phyloP scores from a whole-genome alignment of 2,329 filamentous ascomycete species.

The Xylariaceae sp. region DNA sequence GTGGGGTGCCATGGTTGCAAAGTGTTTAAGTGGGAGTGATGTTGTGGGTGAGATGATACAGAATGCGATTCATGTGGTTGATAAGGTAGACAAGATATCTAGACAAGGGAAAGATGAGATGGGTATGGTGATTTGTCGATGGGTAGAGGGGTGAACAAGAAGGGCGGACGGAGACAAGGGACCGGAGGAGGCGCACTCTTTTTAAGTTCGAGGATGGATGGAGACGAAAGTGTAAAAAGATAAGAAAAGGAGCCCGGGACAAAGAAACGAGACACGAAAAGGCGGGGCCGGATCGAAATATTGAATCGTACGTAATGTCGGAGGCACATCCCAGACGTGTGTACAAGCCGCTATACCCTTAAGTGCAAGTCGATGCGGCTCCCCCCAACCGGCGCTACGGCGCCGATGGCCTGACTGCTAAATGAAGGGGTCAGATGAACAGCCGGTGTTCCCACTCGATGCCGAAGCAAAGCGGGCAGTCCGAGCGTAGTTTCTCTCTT shows the following conservation, averaged over 20 bases:
- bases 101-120: neutral
- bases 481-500: constrained; percentile 4
- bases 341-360: constrained; percentile 45
- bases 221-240: constrained; percentile 27
- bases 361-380: constrained; percentile 50
- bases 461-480: constrained; percentile 29
- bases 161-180: neutral
- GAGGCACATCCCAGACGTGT: constrained; percentile 16
- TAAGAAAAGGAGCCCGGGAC: constrained; percentile 1
- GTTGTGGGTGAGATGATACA: constrained; percentile 3
- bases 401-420: constrained; percentile 18
- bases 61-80: neutral
- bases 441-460: constrained; percentile 19
- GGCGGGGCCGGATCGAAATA: constrained; percentile 25
- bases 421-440: constrained; percentile 26
- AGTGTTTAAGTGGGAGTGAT: constrained; percentile 1
- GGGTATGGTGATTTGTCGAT: neutral
- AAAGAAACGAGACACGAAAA: constrained; percentile 17
- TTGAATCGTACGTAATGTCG: constrained; percentile 31
- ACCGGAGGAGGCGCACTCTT: neutral
- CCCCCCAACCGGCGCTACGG: constrained; percentile 26
- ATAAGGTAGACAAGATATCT: neutral
- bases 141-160: neutral
- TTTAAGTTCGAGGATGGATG: constrained; percentile 8
- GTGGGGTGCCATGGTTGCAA: constrained; percentile 51